These are phyloP conservation scores for Backusella westeae DNA, from an alignment of 192 early-diverging fungal genomes.

Conservation along the genomic window DNA sequence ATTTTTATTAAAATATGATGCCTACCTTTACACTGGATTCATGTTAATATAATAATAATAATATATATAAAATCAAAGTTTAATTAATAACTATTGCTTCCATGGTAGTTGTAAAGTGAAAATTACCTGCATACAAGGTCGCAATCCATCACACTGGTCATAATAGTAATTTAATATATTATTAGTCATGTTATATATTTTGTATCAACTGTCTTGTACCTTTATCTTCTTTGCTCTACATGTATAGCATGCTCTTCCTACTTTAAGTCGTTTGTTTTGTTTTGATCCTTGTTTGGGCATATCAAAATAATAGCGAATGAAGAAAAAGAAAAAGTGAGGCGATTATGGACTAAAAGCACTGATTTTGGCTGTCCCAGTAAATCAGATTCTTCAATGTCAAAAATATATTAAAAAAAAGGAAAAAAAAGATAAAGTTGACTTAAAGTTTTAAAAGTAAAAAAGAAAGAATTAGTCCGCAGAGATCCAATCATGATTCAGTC, in stretches of 20 bases:
- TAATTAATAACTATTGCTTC: neutral
- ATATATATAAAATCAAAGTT: neutral
- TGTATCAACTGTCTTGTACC: slow-evolving; percentile 2
- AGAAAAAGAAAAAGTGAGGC: neutral
- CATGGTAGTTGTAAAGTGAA: neutral
- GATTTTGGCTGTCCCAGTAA: neutral
- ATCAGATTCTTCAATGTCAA: neutral
- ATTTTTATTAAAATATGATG: neutral
- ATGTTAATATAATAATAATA: neutral
- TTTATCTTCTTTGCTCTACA: slow-evolving; percentile 24
- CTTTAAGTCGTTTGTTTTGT: slow-evolving; percentile 18
- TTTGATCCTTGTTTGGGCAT: slow-evolving; percentile 1
- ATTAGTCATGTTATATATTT: neutral
- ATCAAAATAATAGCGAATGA: neutral
- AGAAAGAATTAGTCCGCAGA: neutral
- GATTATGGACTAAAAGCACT: neutral
- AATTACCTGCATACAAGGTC: slow-evolving; percentile 30
- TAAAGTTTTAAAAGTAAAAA: neutral
- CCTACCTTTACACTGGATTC: slow-evolving; percentile 24
- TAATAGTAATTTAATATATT: neutral
- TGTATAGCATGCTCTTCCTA: slow-evolving; percentile 21
- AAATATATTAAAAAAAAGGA: slow-evolving; percentile 1
- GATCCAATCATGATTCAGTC: neutral
- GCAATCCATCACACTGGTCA: slow-evolving; percentile 27
- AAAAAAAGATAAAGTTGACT: slow-evolving; percentile 11